Evolutionary conservation across 495 filamentous ascomycete species (phyloP), one percentile per base, ranked within the genome.

Genomic region (Penicillium goetzii): DNA sequence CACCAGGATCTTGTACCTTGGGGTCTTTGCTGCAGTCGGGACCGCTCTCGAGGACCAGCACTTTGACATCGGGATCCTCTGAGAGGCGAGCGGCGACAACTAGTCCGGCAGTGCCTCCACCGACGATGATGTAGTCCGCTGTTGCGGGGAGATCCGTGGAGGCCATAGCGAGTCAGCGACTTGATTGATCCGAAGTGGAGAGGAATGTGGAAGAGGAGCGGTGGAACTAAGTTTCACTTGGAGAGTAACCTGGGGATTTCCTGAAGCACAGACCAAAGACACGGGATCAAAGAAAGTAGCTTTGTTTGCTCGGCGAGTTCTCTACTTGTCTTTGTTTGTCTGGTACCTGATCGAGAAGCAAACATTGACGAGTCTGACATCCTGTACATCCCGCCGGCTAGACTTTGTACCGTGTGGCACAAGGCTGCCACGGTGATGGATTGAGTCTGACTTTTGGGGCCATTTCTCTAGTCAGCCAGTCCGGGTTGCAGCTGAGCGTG

Each of bases 1-100:
- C 65, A 32, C 69, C 76, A 2, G 83, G 84, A 1, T 76, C 69
- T 26, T 74, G 68, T 10, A 86, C 75, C 17, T 74, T 56, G 0
- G 72, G 73, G 45, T 87, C 81, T 2, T 72, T 61, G 11, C 63
- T 70, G 23, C 71, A 70, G 66, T 85, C 77, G 15, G 73, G 71
- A 2, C 85, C 85, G 32, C 78, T 81, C 67, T 88, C 85, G 47
- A 88, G 67, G 2, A 87, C 80, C 2, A 85, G 60, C 6, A 88
- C 79, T 2, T 65, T 56, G 6, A 76, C 68, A 34, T 73, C 51
- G 2, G 67, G 61, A 41, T 83, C 61, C 60, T 84, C 82, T 1
- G 81, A 82, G 23, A 86, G 67, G 19, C 80, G 74, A 58, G 77
- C 74, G 0, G 82, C 83, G 36, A 85, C 72, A 0, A 79, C 80